Conservation (phyloP, 306 rosid genomes). For the Ammopiptanthus mongolicus region DNA sequence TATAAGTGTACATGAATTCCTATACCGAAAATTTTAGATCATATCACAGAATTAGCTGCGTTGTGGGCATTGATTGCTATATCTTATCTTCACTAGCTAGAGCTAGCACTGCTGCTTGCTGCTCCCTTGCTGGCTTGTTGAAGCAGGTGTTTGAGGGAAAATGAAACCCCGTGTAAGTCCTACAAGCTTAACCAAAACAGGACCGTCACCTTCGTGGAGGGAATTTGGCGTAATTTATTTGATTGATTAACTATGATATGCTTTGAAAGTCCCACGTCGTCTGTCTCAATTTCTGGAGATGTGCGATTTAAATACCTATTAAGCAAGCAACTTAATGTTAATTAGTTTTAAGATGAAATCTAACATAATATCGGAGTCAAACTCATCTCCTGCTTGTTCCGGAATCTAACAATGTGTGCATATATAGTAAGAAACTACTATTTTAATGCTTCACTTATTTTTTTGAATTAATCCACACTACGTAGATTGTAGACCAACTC, state of each 20-base stretch:
- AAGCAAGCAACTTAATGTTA: too few species aligned
- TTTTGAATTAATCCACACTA: background rate
- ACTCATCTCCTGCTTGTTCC: too few species aligned
- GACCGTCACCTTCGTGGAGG: background rate
- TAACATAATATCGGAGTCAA: too few species aligned
- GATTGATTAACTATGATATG: background rate
- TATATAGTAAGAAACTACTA: too few species aligned
- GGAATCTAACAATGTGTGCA: too few species aligned
- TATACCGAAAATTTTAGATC: background rate
- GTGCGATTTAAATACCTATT: too few species aligned
- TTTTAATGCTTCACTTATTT: background rate
- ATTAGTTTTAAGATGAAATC: too few species aligned
- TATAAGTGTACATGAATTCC: constrained; percentile 1
- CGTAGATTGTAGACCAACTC: too few species aligned
- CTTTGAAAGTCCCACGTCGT: too few species aligned
- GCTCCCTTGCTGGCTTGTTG: background rate
- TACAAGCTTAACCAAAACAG: background rate
- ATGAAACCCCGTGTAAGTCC: background rate
- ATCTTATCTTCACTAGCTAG: background rate
- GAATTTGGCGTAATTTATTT: background rate
- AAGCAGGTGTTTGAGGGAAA: background rate
- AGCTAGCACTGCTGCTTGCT: background rate
- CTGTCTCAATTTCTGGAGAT: too few species aligned
- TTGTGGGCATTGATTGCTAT: background rate
- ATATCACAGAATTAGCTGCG: background rate